Conservation (phyloP, 1,284 basidiomycete species). For the Cystobasidiaceae sp. region DNA sequence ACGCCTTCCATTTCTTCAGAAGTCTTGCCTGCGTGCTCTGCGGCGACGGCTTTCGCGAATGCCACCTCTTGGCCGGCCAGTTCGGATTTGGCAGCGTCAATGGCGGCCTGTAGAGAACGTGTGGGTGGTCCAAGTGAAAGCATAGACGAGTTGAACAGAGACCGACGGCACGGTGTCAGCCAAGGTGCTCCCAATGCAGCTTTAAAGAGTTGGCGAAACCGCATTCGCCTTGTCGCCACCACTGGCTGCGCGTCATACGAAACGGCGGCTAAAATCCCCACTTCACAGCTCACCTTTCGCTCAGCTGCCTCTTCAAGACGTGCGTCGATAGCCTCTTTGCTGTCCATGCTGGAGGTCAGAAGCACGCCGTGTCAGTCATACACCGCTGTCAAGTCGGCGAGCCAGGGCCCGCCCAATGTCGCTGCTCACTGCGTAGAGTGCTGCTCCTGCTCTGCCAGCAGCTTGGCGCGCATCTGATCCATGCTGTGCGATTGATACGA, state of each 20-base stretch:
- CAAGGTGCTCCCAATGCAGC: background rate
- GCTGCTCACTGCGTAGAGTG: conserved; percentile 6
- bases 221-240: too few relatives aligned
- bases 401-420: background rate
- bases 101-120: conserved; percentile 18
- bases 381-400: background rate
- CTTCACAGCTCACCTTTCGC: conserved; percentile 13
- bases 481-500: background rate
- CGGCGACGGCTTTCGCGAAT: conserved; percentile 26
- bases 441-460: conserved; percentile 12
- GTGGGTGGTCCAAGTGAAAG: background rate
- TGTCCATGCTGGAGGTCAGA: background rate
- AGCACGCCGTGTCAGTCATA: conserved; percentile 5
- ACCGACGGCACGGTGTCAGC: background rate
- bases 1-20: background rate
- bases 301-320: conserved; percentile 18
- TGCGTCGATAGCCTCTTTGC: conserved; percentile 14
- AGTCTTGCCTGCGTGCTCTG: conserved; percentile 4
- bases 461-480: conserved; percentile 1
- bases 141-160: background rate
- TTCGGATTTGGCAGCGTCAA: conserved; percentile 9
- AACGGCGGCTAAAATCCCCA: background rate
- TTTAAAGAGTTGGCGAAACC: too few relatives aligned
- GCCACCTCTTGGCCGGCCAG: conserved; percentile 26
- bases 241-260: too few relatives aligned